phyloP scores from a whole-genome alignment of 495 filamentous ascomycete species.

The Lindgomyces ingoldianus region DNA sequence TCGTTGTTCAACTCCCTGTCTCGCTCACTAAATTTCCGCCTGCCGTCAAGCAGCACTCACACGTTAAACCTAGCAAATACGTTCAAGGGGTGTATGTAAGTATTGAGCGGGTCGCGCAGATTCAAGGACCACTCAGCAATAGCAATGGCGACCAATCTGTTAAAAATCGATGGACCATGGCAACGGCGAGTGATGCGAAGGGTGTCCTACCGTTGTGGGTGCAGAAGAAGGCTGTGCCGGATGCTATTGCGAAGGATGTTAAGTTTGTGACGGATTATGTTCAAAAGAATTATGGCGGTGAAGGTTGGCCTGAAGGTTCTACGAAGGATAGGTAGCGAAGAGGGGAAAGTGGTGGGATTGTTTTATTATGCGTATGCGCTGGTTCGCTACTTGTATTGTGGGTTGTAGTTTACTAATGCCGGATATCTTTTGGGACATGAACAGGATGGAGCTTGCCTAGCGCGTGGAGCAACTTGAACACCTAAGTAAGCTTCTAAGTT shows the following conservation, averaged over 20 bases:
- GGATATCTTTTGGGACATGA: no score
- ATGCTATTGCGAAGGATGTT: slow-evolving; percentile 70
- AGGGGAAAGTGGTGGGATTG: background rate
- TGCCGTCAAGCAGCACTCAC: slow-evolving; percentile 22
- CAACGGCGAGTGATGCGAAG: slow-evolving; percentile 67
- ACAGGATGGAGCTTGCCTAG: no score
- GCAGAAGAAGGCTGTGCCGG: slow-evolving; percentile 66
- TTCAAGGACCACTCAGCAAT: slow-evolving; percentile 18
- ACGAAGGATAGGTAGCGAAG: background rate
- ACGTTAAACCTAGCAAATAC: slow-evolving; percentile 2
- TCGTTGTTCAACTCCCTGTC: slow-evolving; percentile 46
- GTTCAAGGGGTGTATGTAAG: slow-evolving; percentile 51
- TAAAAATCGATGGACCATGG: slow-evolving; percentile 66
- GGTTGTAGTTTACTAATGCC: no score
- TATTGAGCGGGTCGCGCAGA: slow-evolving; percentile 58
- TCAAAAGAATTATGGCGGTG: background rate
- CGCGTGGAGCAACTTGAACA: no score
- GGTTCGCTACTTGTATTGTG: no score
- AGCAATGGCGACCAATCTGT: no score
- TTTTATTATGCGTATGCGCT: no score
- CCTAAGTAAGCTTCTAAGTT: no score
- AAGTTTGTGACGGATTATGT: slow-evolving; percentile 58
- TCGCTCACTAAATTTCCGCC: slow-evolving; percentile 42
- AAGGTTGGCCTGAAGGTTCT: background rate
- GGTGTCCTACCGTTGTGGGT: slow-evolving; percentile 67